Percentiles rank a stretch among this genome's conserved stretches.
phyloP scores from a whole-genome alignment of 2,329 filamentous ascomycete species.

The Volutella citrinella region DNA sequence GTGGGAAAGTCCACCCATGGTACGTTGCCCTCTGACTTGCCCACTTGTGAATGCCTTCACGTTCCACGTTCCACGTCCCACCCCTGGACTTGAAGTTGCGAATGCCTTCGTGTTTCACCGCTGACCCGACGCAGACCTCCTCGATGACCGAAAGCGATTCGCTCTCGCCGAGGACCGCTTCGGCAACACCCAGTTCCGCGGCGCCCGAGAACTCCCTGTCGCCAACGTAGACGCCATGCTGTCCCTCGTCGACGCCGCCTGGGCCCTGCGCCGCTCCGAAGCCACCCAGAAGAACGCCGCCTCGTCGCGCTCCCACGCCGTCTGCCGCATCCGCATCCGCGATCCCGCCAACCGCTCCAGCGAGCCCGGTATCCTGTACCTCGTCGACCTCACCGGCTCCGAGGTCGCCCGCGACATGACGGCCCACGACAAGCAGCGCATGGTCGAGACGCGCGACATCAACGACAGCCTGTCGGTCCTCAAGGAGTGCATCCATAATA shows the following conservation, averaged over 20 bases:
- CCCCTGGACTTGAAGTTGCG: too few relatives aligned
- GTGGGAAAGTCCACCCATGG: conserved; percentile 34
- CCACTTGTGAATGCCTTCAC: too few relatives aligned
- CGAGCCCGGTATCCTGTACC: conserved; percentile 42
- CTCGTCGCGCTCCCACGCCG: conserved; percentile 47
- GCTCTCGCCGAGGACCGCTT: conserved; percentile 44
- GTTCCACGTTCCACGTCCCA: too few relatives aligned
- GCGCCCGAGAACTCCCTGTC: conserved; percentile 38
- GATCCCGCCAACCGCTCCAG: conserved; percentile 23
- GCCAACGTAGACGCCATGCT: conserved; percentile 26
- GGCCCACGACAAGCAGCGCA: conserved; percentile 38
- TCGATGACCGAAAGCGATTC: conserved; percentile 39
- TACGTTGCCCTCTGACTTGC: too few relatives aligned
- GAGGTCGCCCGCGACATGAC: conserved; percentile 44
- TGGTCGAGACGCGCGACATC: conserved; percentile 46
- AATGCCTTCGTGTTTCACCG: conserved; percentile 1
- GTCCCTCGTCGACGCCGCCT: conserved; percentile 33
- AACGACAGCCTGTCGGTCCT: conserved; percentile 47
- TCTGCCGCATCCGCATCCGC: conserved; percentile 45
- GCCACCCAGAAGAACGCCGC: conserved; percentile 43
- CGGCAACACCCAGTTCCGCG: conserved; percentile 42
- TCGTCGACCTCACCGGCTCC: conserved; percentile 47
- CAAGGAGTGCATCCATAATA: conserved; percentile 51
- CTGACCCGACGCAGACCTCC: conserved; percentile 29
- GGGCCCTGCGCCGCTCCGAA: conserved; percentile 39